Conservation (phyloP, 139 green algal genomes). For the Chlamydomonas sphaeroides region DNA sequence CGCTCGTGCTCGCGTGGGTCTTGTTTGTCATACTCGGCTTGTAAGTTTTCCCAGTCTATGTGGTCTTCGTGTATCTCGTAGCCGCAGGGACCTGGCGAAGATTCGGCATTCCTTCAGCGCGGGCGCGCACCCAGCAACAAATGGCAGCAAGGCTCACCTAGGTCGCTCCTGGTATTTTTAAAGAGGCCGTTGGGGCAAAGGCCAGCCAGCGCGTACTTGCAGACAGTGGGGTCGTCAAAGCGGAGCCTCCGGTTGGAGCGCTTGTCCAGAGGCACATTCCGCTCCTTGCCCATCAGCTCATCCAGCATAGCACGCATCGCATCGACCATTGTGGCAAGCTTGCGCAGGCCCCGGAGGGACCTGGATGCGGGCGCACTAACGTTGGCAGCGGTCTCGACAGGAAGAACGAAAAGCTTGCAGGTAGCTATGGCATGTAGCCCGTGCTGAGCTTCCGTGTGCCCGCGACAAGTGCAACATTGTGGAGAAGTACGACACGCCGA, state of each 20-base stretch:
- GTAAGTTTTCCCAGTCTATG: constrained; percentile 72
- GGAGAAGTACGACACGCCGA: too few species aligned
- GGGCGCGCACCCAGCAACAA: too few species aligned
- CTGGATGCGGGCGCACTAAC: too few species aligned
- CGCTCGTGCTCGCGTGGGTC: constrained; percentile 70
- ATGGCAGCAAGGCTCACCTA: constrained; percentile 71
- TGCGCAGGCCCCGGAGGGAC: not conserved
- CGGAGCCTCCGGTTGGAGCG: constrained; percentile 51
- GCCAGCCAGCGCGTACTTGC: constrained; percentile 82
- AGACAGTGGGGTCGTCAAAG: constrained; percentile 80
- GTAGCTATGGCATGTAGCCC: too few species aligned
- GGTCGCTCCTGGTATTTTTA: constrained; percentile 86
- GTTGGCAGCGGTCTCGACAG: too few species aligned
- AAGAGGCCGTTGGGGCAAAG: constrained; percentile 87
- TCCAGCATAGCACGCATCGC: constrained; percentile 77
- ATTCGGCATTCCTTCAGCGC: too few species aligned
- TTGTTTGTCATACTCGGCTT: constrained; percentile 73
- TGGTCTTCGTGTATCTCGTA: constrained; percentile 83
- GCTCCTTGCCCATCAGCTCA: constrained; percentile 86
- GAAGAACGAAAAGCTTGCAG: too few species aligned
- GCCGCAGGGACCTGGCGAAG: constrained; percentile 71
- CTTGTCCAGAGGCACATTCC: constrained; percentile 72
- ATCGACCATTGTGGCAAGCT: constrained; percentile 57
- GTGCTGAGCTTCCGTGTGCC: too few species aligned
- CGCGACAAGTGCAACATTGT: too few species aligned